phyloP scores from a whole-genome alignment of 495 filamentous ascomycete species.

The Neurospora sp. region DNA sequence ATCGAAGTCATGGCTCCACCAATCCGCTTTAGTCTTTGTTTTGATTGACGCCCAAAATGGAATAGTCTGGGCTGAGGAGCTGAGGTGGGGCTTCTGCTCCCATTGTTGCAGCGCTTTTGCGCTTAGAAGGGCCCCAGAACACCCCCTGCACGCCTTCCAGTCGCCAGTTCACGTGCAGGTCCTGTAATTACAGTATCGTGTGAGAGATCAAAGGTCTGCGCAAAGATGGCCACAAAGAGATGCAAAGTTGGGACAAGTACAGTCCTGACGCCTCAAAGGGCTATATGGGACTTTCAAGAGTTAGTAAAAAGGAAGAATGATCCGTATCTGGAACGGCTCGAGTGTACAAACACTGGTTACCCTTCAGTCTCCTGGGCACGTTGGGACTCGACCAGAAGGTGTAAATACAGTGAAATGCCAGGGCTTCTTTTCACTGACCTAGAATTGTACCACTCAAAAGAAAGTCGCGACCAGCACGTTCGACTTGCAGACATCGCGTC shows the following conservation, averaged over 20 bases:
- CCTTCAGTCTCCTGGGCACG: too few relatives aligned
- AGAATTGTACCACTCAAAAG: not conserved
- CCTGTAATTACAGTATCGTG: not conserved
- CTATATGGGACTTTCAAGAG: too few relatives aligned
- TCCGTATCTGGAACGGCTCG: too few relatives aligned
- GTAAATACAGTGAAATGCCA: not conserved
- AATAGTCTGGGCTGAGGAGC: conserved; percentile 11
- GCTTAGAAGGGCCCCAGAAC: not conserved
- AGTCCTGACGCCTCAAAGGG: too few relatives aligned
- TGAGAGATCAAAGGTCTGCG: not conserved
- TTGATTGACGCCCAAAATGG: conserved; percentile 24
- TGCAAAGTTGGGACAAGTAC: too few relatives aligned
- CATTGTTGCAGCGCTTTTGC: not conserved
- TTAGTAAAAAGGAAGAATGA: too few relatives aligned
- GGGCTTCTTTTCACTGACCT: not conserved
- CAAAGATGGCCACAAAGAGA: not conserved
- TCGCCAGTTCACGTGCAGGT: conserved; percentile 22
- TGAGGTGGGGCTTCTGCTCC: conserved; percentile 6
- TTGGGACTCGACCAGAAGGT: not conserved
- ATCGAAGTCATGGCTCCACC: not conserved
- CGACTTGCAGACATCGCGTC: not conserved
- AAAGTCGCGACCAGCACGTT: not conserved
- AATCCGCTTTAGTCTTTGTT: conserved; percentile 18
- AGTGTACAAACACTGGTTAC: too few relatives aligned
- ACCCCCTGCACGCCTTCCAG: not conserved